Evolutionary conservation across 2,329 filamentous ascomycete genomes (phyloP).

Genomic region (Zelopaecilomyces penicillatus): DNA sequence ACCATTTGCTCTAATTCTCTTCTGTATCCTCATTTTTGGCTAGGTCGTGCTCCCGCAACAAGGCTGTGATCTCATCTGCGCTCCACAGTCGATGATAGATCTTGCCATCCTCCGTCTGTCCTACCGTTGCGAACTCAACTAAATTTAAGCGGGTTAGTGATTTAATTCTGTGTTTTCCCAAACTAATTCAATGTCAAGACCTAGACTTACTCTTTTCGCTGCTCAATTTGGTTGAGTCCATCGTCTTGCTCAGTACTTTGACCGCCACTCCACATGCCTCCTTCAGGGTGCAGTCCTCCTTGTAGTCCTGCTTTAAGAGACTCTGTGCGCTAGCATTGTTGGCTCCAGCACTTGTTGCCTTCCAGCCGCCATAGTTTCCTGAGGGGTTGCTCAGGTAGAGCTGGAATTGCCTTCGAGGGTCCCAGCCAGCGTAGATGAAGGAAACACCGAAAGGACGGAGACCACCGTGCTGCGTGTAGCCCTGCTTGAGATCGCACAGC

Average conservation of each 20-base stretch:
- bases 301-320: slow-evolving; percentile 97
- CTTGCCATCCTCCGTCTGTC: slow-evolving; percentile 87
- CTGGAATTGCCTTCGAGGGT: slow-evolving; percentile 93
- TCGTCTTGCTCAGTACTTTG: slow-evolving; percentile 99
- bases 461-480: slow-evolving; percentile 98
- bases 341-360: slow-evolving; percentile 93
- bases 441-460: slow-evolving; percentile 96
- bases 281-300: slow-evolving; percentile 92
- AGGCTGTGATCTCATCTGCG: slow-evolving; percentile 87
- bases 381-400: slow-evolving; percentile 98
- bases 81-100: slow-evolving; percentile 98
- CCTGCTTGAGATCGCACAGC: slow-evolving; percentile 96
- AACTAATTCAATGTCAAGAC: slow-evolving; percentile 12
- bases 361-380: slow-evolving; percentile 99
- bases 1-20: slow-evolving; percentile 41
- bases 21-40: slow-evolving; percentile 75
- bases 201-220: slow-evolving; percentile 84
- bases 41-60: slow-evolving; percentile 91
- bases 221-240: slow-evolving; percentile 98
- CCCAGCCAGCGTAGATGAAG: slow-evolving; percentile 99
- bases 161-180: neutral
- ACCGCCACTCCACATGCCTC: slow-evolving; percentile 96
- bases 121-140: slow-evolving; percentile 98
- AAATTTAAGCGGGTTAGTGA: slow-evolving; percentile 13
- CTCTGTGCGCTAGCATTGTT: slow-evolving; percentile 98